Base-by-base conservation (phyloP, 2,329 filamentous ascomycete species). In the Ophiostoma sp. region DNA sequence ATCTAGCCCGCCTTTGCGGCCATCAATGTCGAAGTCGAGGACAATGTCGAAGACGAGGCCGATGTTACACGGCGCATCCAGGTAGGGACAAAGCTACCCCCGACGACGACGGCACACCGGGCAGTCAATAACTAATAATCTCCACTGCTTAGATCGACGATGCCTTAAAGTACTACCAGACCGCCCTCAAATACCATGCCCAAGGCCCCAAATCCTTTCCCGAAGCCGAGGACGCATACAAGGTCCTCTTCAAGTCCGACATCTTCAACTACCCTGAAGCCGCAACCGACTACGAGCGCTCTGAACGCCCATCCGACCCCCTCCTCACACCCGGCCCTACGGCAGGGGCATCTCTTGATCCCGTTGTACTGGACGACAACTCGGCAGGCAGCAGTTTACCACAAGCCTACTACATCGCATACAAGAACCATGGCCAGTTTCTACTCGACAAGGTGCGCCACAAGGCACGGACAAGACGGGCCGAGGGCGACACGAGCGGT, bases 1-100 rank as follows among this genome's bases (percentile, higher is more conserved):
- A 16, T 45, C 38, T 70, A 87, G 85, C 83, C 85, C 73, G 84
- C 87, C 74, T 98, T 96, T 80, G 87, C 89, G 75, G 92, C 94
- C 67, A 88, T 97, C 78, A 99, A 99, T 77, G 87, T 98, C 79
- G 93, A 97, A 78, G 90, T 92, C 9, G 95, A 97, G 79, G 92
- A 96, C 75, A 91, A 92, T 69, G 82, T 89, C 72, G 93, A 97
- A 76, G 92, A 96, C 74, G 93, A 97, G 78, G 82, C 97, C 75
- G 95, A 99, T 77, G 93, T 95, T 74, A 97, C 93, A 45, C 95
- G 94, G 77, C 94, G 98, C 78, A 88, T 99, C 66, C 93, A 97
- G 75, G 85, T 87, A 49, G 62, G 27, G 64, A 49, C 44, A 3
- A 55, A 42, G 60, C 27, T 44, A 60, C 27, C 27, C 9, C 18